phyloP scores from a whole-genome alignment of 441 rosid genomes.

The Cnidoscolus chayamansa region DNA sequence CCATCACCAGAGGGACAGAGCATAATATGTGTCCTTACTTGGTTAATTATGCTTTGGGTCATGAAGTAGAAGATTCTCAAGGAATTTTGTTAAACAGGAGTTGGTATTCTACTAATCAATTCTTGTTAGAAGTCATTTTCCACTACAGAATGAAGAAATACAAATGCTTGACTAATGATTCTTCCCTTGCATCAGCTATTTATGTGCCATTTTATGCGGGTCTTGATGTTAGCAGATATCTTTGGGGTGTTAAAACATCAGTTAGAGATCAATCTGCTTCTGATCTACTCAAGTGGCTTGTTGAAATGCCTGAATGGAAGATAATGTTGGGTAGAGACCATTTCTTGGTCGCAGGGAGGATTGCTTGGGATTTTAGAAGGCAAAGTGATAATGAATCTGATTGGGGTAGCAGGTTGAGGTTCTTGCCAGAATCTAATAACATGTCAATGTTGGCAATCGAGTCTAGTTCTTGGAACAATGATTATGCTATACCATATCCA shows the following conservation, averaged over 20 bases:
- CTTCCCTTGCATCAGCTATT: constrained; percentile 65
- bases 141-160: constrained; percentile 61
- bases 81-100: constrained; percentile 36
- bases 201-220: constrained; percentile 77
- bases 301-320: constrained; percentile 54
- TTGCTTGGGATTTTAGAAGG: constrained; percentile 79
- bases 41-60: constrained; percentile 59
- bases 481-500: constrained; percentile 76
- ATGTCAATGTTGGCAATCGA: constrained; percentile 75
- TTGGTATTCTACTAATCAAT: constrained; percentile 69
- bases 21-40: constrained; percentile 64
- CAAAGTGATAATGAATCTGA: constrained; percentile 51
- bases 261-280: constrained; percentile 51
- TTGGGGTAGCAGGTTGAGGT: constrained; percentile 80
- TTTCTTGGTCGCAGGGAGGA: constrained; percentile 71
- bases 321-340: constrained; percentile 73
- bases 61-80: constrained; percentile 33
- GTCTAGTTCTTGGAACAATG: constrained; percentile 65
- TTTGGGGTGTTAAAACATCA: constrained; percentile 55
- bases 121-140: constrained; percentile 64
- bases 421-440: constrained; percentile 57
- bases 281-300: constrained; percentile 51
- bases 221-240: constrained; percentile 53
- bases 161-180: constrained; percentile 58
- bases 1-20: constrained; percentile 58